Percentiles rank a stretch among this genome's conserved stretches.
Conservation (phyloP, 2,329 filamentous ascomycete genomes). For the Daldinia sp. region DNA sequence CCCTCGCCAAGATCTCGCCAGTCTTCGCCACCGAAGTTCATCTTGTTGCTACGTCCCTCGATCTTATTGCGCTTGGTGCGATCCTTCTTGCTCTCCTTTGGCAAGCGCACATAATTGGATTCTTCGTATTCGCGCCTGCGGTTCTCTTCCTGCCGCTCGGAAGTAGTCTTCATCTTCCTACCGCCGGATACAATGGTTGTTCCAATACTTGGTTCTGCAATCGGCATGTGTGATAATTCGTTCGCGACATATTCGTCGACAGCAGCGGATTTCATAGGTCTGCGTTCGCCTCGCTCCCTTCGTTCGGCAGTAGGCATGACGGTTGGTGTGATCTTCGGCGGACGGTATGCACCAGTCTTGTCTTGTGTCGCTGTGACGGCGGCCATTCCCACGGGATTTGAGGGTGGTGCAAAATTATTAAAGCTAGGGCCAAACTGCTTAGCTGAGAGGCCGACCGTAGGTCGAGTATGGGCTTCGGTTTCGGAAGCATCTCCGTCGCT, state of each 20-base stretch:
- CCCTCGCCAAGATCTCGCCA: conserved; percentile 88
- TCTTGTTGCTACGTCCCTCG: conserved; percentile 58
- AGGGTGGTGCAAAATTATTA: conserved; percentile 49
- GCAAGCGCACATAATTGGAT: conserved; percentile 86
- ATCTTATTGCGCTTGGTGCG: conserved; percentile 68
- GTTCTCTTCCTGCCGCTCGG: conserved; percentile 78
- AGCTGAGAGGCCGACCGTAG: conserved; percentile 39
- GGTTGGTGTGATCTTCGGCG: conserved; percentile 87
- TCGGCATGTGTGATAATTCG: conserved; percentile 82
- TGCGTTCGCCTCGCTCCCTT: conserved; percentile 67
- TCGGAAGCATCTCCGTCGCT: conserved; percentile 47
- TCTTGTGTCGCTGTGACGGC: conserved; percentile 49
- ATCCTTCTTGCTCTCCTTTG: conserved; percentile 89
- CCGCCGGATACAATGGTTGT: conserved; percentile 85
- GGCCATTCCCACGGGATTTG: conserved; percentile 46
- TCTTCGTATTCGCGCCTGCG: conserved; percentile 91
- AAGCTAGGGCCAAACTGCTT: conserved; percentile 51
- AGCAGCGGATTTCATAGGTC: conserved; percentile 77
- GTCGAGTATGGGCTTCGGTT: conserved; percentile 30
- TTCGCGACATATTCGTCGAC: conserved; percentile 91
- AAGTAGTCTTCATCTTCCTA: conserved; percentile 77
- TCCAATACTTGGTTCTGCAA: conserved; percentile 89
- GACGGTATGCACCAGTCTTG: conserved; percentile 80
- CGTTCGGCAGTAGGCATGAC: conserved; percentile 77
- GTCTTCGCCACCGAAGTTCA: conserved; percentile 89